Evolutionary conservation across 108 stramenopile genomes (phyloP).

Genomic region (Seminavis robusta): DNA sequence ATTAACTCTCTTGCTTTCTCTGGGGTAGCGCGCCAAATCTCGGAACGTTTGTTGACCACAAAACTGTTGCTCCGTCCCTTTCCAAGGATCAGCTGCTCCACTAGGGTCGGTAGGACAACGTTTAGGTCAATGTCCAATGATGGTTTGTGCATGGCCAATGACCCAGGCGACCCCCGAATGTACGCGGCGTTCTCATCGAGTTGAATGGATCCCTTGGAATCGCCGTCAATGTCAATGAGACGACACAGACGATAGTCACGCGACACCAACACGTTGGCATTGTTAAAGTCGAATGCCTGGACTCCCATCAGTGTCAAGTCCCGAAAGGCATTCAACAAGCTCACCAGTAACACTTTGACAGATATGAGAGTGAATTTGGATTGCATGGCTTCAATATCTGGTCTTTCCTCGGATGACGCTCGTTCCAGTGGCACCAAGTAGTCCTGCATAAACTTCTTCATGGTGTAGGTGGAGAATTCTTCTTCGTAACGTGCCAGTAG

Average conservation of each 20-base stretch:
- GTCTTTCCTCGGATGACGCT: background rate
- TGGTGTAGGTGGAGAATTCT: constrained; percentile 66
- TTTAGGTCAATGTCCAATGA: constrained; percentile 64
- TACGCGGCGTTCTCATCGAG: constrained; percentile 26
- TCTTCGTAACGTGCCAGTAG: constrained; percentile 65
- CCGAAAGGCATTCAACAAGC: constrained; percentile 61
- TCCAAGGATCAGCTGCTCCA: constrained; percentile 64
- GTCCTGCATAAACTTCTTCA: constrained; percentile 68
- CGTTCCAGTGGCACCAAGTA: constrained; percentile 22
- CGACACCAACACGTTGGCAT: constrained; percentile 71
- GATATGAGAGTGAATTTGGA: constrained; percentile 51
- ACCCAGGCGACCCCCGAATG: constrained; percentile 20
- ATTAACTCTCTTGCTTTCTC: constrained; percentile 48
- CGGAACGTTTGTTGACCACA: constrained; percentile 50
- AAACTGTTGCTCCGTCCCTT: constrained; percentile 60
- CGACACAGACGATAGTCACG: constrained; percentile 53
- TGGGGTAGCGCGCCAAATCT: constrained; percentile 58
- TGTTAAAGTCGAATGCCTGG: constrained; percentile 73
- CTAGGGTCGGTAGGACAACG: constrained; percentile 53
- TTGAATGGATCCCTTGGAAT: constrained; percentile 40
- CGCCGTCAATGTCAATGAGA: constrained; percentile 66
- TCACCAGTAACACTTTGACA: constrained; percentile 66
- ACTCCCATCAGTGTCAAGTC: constrained; percentile 74
- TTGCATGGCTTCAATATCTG: constrained; percentile 33
- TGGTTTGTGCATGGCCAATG: constrained; percentile 42